phyloP scores from a whole-genome alignment of 139 green algal species.

The Chlorella sp. region DNA sequence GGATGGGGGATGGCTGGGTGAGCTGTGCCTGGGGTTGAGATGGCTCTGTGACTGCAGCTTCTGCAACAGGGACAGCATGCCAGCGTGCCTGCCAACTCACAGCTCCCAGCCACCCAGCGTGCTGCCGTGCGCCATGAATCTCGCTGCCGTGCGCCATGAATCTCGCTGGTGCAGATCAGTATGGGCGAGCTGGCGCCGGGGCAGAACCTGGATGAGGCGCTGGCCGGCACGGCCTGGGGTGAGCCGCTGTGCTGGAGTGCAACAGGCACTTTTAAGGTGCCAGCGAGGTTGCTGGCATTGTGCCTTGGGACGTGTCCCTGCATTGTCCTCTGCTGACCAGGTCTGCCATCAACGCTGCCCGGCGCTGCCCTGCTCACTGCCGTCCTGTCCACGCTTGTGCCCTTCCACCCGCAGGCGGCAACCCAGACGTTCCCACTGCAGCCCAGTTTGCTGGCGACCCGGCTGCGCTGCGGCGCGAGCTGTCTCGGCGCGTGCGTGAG shows the following conservation, averaged over 20 bases:
- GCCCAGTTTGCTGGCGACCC: not conserved
- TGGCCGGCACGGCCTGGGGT: constrained; percentile 18
- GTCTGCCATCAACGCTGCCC: not conserved
- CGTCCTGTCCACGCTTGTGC: no score
- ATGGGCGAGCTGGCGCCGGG: constrained; percentile 61
- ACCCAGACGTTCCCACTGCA: not conserved
- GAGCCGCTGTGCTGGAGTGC: not conserved
- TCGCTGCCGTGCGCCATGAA: no score
- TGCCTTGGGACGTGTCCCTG: no score
- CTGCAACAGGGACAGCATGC: no score
- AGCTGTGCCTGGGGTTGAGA: no score
- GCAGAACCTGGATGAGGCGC: constrained; percentile 45
- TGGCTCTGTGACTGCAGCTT: no score
- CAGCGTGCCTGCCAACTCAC: no score
- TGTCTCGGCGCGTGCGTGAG: constrained; percentile 36
- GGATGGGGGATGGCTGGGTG: constrained; percentile 44
- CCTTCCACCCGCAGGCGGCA: not conserved
- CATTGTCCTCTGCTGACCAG: no score
- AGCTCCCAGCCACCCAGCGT: no score
- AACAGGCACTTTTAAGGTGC: no score
- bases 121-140: no score
- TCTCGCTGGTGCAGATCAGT: constrained; percentile 37
- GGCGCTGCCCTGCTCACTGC: not conserved
- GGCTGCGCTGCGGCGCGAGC: constrained; percentile 47
- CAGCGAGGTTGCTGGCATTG: no score